Evolutionary conservation across 306 rosid genomes (phyloP).

Genomic region (Amphicarpaea edgeworthii): DNA sequence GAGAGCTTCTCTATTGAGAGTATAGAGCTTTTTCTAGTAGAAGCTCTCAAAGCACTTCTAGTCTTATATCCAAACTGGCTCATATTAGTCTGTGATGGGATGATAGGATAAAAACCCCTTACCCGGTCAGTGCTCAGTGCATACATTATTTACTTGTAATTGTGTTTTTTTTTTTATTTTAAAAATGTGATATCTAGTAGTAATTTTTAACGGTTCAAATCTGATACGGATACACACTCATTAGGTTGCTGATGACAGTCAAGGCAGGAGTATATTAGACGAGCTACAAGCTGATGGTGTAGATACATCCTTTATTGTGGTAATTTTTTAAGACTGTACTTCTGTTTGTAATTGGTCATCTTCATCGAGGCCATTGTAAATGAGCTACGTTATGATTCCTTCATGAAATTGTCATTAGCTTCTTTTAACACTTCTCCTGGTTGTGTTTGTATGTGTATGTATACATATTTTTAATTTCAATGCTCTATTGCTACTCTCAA

Average conservation of each 20-base stretch:
- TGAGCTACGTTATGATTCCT: neutral
- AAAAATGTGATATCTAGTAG: no score
- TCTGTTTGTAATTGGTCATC: slow-evolving; percentile 18
- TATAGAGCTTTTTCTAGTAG: no score
- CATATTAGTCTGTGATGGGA: neutral
- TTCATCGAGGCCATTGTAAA: slow-evolving; percentile 18
- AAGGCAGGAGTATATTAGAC: slow-evolving; percentile 78
- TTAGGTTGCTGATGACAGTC: slow-evolving; percentile 85
- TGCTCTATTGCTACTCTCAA: slow-evolving; percentile 19
- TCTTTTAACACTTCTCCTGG: neutral
- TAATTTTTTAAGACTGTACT: slow-evolving; percentile 42
- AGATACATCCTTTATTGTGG: slow-evolving; percentile 84
- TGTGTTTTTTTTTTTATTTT: neutral
- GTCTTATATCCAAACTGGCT: no score
- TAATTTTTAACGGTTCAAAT: slow-evolving; percentile 21
- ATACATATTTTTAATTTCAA: neutral
- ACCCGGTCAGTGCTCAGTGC: neutral
- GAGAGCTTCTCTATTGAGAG: no score
- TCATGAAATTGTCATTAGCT: slow-evolving; percentile 1
- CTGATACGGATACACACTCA: slow-evolving; percentile 29
- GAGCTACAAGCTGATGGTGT: slow-evolving; percentile 81
- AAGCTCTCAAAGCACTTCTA: no score
- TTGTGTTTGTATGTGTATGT: neutral
- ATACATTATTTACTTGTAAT: neutral
- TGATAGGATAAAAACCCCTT: neutral